Base-by-base conservation (phyloP, 177 flowering plant species). In the Tripterygium wilfordii region DNA sequence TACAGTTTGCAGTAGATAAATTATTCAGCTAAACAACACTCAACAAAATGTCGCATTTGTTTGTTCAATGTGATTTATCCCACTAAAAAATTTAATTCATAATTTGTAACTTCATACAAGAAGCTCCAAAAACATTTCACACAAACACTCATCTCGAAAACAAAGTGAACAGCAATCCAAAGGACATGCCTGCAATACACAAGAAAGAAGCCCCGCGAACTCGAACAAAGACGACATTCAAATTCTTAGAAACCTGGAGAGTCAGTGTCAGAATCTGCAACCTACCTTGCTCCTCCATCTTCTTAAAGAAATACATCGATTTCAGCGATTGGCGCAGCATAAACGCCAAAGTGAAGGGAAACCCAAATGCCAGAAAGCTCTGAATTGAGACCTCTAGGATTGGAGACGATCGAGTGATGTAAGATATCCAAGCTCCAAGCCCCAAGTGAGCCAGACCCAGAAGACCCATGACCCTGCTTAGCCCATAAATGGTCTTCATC, bases 271-370 rank as follows among this genome's bases (percentile, higher is more conserved):
- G 49, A 53, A 90, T 77, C 78, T 90, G 97, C 68, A 90, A 44
- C 78, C 97, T 70, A 9, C 96, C 94, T 27, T 46, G 68, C 60
- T 82, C 91, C 76, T 90, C 96, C 97, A 90, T 85, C 74, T 77
- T 87, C 74, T 65, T 73, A 40, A 85, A 85, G 79, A 90, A 87
- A 21, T 50, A 53, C 78, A 88, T 85, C 0, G 83, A 85, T 76
- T 85, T 81, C 76, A 87, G 36, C 16, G 77, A 45, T 19, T 63
- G 67, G 50, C 92, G 51, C 61, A 90, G 27, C 67, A 82, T 54
- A 27, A 90, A 83, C 0, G 96, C 95, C 77, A 83, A 0, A 0
- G 85, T 58, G 42, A 78, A 76, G 0, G 87, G 87, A 47, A 80
- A 76, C 17, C 69, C 85, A 36, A 80, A 83, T 0, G 83, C 85